Percentiles rank a stretch among this genome's conserved stretches.
Evolutionary conservation across 2,329 filamentous ascomycete species (phyloP).

Genomic region (Aureobasidium mangrovei): DNA sequence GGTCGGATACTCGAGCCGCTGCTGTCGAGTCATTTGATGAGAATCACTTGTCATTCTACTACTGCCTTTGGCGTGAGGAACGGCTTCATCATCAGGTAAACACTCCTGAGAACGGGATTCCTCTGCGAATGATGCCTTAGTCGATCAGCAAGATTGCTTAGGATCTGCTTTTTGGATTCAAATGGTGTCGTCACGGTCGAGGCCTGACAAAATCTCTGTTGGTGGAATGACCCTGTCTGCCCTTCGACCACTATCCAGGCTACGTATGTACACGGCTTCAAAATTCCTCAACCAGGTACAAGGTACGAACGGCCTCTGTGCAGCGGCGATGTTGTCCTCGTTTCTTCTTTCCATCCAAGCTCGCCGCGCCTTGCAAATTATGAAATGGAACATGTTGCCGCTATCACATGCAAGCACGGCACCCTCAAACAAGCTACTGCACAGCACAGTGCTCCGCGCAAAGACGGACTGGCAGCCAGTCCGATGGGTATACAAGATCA

Average conservation of each 20-base stretch:
- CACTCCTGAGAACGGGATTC: background rate
- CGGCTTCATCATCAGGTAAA: background rate
- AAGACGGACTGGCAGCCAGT: background rate
- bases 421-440: conserved; percentile 9
- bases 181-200: background rate
- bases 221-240: conserved; percentile 1
- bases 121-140: background rate
- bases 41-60: too few relatives aligned
- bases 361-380: background rate
- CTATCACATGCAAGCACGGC: conserved; percentile 4
- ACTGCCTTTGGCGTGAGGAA: background rate
- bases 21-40: background rate
- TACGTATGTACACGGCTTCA: background rate
- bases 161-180: background rate
- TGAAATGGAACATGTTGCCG: background rate
- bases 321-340: background rate
- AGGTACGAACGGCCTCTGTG: background rate
- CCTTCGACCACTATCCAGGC: background rate
- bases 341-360: background rate
- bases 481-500: background rate
- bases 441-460: background rate
- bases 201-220: background rate
- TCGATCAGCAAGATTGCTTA: background rate
- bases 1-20: background rate
- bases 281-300: background rate